Evolutionary conservation across 768 basidiomycete genomes (phyloP), one percentile per base, ranked within the genome.

Genomic region (Pulveroboletus sp.): DNA sequence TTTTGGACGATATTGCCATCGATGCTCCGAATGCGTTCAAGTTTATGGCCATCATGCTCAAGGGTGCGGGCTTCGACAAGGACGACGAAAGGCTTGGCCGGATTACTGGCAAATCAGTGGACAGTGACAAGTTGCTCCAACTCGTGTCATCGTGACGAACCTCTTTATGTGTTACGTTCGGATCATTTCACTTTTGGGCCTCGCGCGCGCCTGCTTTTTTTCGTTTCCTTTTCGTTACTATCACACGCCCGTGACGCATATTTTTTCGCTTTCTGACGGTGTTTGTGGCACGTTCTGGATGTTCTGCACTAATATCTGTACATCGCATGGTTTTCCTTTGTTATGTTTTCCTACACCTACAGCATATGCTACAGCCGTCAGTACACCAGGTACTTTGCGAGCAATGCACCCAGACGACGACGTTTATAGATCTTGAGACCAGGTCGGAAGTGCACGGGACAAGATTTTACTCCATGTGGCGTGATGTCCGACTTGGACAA

Each of bases 11-110:
- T 62, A 79, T 94, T 49, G 84, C 86, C 25, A 85, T 94, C 57
- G 94, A 98, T 65, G 88, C 87, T 39, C 94, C 95, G 9, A 85
- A 85, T 61, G 95, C 93, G 0, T 85, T 86, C 72, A 66, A 76
- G 36, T 79, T 84, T 50, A 83, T 91, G 65, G 89, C 83, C 12
- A 72, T 80, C 50, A 81, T 95, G 72, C 68, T 95, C 49, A 83
- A 79, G 64, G 84, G 82, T 27, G 79, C 85, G 16, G 76, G 75
- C 23, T 68, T 94, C 43, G 70, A 73, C 55, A 62, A 62, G 60
- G 81, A 85, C 54, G 78, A 81, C 51, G 82, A 80, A 52, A 73
- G 75, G 43, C 74, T 75, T 40, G 65, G 69, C 48, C 79, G 76
- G 38, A 71, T 90, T 47, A 78, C 80, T 29, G 71, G 76, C 41